Percentiles rank a stretch among this genome's conserved stretches.
phyloP scores from a whole-genome alignment of 129 eudicot species.

The Helianthus tuberosus region DNA sequence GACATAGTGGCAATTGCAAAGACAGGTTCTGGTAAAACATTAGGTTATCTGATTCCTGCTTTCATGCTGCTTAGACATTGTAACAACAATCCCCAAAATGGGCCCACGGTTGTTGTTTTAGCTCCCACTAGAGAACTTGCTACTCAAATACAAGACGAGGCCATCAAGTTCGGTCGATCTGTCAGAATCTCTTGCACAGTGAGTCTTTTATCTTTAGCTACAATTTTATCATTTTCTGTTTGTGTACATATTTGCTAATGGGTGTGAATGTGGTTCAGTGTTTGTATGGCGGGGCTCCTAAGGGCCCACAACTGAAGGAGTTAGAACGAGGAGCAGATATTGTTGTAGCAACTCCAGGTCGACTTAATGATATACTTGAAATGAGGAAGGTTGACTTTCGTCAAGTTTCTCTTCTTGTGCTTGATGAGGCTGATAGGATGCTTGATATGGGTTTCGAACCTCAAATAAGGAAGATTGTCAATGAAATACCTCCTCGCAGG shows the following conservation, averaged over 20 bases:
- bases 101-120: slow-evolving; percentile 89
- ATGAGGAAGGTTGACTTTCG: slow-evolving; percentile 79
- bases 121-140: slow-evolving; percentile 98
- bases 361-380: slow-evolving; percentile 94
- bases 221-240: not conserved
- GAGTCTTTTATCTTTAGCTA: slow-evolving; percentile 4
- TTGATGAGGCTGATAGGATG: slow-evolving; percentile 98
- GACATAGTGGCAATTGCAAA: slow-evolving; percentile 98
- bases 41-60: slow-evolving; percentile 92
- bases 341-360: slow-evolving; percentile 98
- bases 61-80: slow-evolving; percentile 72
- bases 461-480: slow-evolving; percentile 92
- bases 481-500: slow-evolving; percentile 88
- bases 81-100: slow-evolving; percentile 70
- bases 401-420: slow-evolving; percentile 85
- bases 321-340: slow-evolving; percentile 87
- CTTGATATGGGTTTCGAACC: slow-evolving; percentile 99
- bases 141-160: slow-evolving; percentile 97
- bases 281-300: slow-evolving; percentile 94
- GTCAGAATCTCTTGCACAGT: slow-evolving; percentile 87
- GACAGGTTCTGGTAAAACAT: slow-evolving; percentile 97
- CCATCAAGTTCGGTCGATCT: slow-evolving; percentile 87
- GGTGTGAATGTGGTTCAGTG: slow-evolving; percentile 48
- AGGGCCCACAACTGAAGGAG: slow-evolving; percentile 82
- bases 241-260: not conserved